Evolutionary conservation across 352 stramenopile genomes (phyloP).

Genomic region (Aphanomyces stellatus): DNA sequence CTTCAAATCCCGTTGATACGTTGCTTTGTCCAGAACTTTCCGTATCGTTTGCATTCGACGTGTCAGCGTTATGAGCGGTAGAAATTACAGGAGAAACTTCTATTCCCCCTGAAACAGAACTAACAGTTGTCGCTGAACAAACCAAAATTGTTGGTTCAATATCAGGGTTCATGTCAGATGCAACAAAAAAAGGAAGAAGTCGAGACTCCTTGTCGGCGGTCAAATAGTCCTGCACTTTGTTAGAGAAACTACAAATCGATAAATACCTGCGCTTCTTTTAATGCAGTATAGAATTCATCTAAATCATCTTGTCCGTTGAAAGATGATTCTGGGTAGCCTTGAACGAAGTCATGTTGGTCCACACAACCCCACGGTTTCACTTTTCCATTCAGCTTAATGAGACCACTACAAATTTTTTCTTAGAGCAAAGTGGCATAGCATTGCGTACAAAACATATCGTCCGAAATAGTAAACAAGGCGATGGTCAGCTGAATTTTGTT

Average conservation of each 20-base stretch:
- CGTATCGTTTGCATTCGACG: background rate
- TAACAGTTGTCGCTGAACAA: background rate
- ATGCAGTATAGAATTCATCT: background rate
- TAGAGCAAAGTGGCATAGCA: background rate
- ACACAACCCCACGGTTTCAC: background rate
- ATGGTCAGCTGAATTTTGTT: background rate
- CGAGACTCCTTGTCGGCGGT: background rate
- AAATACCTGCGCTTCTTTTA: constrained; percentile 8
- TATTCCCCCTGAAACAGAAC: background rate
- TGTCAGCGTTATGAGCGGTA: background rate
- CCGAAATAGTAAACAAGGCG: background rate
- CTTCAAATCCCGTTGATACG: no score
- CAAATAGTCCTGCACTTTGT: background rate
- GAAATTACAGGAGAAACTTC: no score
- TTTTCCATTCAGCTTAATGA: background rate
- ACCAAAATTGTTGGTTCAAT: background rate
- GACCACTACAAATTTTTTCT: background rate
- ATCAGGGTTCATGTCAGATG: background rate
- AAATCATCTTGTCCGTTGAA: background rate
- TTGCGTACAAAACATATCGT: background rate
- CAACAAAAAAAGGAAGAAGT: background rate
- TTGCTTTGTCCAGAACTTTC: background rate
- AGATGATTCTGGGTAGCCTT: background rate
- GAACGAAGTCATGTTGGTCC: background rate
- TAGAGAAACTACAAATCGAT: background rate